A percentile compares a stretch with the other conserved stretches of the same genome.
phyloP scores from a whole-genome alignment of 2,329 filamentous ascomycete species.

The Cytospora piceicola region DNA sequence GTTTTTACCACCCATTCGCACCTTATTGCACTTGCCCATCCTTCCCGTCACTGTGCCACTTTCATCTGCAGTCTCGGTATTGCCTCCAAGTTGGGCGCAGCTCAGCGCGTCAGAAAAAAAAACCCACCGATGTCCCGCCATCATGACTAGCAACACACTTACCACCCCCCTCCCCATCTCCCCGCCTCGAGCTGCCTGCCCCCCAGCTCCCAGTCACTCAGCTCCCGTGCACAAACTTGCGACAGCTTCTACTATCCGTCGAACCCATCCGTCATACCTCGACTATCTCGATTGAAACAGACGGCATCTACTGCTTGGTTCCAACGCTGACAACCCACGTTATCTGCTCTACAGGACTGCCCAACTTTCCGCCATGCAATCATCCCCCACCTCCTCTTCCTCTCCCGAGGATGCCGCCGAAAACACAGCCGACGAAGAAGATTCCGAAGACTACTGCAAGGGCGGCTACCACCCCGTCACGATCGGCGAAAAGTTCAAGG shows the following conservation, averaged over 20 bases:
- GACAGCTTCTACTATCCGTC: slow-evolving; percentile 3
- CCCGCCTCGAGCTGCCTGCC: slow-evolving; percentile 16
- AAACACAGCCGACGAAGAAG: slow-evolving; percentile 96
- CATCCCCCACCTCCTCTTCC: slow-evolving; percentile 77
- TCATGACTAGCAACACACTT: slow-evolving; percentile 6
- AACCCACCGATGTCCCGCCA: slow-evolving; percentile 17
- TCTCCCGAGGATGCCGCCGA: slow-evolving; percentile 84
- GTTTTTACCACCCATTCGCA: slow-evolving; percentile 31
- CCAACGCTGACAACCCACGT: slow-evolving; percentile 37
- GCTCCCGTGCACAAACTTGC: slow-evolving; percentile 11
- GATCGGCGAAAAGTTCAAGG: slow-evolving; percentile 96
- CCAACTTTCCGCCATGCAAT: slow-evolving; percentile 62
- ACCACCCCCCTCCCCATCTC: slow-evolving; percentile 1
- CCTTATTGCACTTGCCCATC: slow-evolving; percentile 15
- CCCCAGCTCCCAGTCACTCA: background rate
- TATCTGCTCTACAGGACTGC: slow-evolving; percentile 50
- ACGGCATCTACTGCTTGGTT: background rate
- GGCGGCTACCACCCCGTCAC: slow-evolving; percentile 95
- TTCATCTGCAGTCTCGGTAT: slow-evolving; percentile 9
- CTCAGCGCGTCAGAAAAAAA: slow-evolving; percentile 7
- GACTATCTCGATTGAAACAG: slow-evolving; percentile 17
- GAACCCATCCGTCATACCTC: slow-evolving; percentile 20
- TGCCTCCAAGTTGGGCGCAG: slow-evolving; percentile 23
- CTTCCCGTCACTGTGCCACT: background rate
- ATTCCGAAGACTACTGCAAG: slow-evolving; percentile 99